Evolutionary conservation across 805 yeast species (phyloP), one percentile per base, ranked within the genome.

Genomic region (Yamadazyma sp.): DNA sequence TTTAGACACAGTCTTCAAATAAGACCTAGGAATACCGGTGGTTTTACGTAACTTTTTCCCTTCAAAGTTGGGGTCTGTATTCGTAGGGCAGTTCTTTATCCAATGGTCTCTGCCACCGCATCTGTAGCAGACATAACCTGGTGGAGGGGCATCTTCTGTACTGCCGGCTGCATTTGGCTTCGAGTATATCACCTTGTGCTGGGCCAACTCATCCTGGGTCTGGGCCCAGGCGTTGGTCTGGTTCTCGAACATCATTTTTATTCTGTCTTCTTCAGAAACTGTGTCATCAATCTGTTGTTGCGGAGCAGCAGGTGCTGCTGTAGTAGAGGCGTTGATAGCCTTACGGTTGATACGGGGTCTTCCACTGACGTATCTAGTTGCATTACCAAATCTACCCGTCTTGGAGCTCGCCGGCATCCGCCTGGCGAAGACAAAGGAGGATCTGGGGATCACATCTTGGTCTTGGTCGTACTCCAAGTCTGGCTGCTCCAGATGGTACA

Each of bases 1-100:
- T 55, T 85, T 85, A 12, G 85, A 86, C 6, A 93, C 80, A 0
- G 95, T 83, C 49, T 88, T 84, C 60, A 93, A 77, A 60, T 88
- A 88, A 22, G 95, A 83, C 60, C 83, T 84, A 2, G 99, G 99
- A 54, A 93, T 93, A 81, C 99, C 99, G 0, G 98, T 93, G 0
- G 97, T 90, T 50, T 95, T 76, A 51, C 86, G 84, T 33, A 93
- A 84, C 44, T 95, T 74, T 54, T 86, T 87, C 13, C 95, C 95
- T 55, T 91, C 98, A 74, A 89, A 89, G 50, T 80, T 85, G 2
- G 96, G 96, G 61, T 91, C 98, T 29, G 78, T 80, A 53, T 86
- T 84, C 3, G 95, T 87, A 0, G 99, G 99, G 68, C 99, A 93
- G 52, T 89, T 87, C 55, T 84, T 85, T 42, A 93, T 91, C 89